phyloP scores from a whole-genome alignment of 805 yeast genomes.

The Yamadazyma ubonensis region DNA sequence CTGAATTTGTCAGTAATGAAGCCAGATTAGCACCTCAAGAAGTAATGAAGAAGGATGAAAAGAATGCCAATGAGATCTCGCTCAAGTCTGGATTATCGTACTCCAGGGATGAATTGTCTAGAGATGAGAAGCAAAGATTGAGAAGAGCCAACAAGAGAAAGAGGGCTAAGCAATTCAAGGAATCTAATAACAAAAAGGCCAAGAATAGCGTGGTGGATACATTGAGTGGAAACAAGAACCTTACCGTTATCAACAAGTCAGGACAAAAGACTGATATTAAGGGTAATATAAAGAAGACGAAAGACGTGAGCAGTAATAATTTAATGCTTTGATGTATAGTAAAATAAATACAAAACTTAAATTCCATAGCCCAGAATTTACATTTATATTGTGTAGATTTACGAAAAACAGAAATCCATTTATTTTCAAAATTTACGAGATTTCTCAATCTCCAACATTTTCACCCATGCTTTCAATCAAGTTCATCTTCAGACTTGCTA shows the following conservation, averaged over 20 bases:
- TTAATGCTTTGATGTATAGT: conserved; percentile 11
- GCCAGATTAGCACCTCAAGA: conserved; percentile 93
- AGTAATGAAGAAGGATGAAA: conserved; percentile 58
- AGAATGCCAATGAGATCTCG: conserved; percentile 54
- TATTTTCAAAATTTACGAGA: background rate
- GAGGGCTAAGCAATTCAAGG: conserved; percentile 55
- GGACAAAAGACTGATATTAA: conserved; percentile 73
- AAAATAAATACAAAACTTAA: too few species aligned
- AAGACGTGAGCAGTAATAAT: conserved; percentile 11
- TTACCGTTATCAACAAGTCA: conserved; percentile 71
- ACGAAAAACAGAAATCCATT: too few species aligned
- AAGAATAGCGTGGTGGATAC: conserved; percentile 69
- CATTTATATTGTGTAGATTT: too few species aligned
- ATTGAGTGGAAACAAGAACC: conserved; percentile 67
- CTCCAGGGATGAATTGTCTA: conserved; percentile 75
- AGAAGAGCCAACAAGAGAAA: conserved; percentile 85
- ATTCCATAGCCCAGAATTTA: too few species aligned
- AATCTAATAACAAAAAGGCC: conserved; percentile 27
- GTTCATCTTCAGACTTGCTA: conserved; percentile 17
- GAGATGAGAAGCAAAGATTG: conserved; percentile 83
- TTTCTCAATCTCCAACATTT: background rate
- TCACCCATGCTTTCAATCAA: conserved; percentile 16
- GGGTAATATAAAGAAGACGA: conserved; percentile 59
- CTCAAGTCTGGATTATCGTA: conserved; percentile 76
- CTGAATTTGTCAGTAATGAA: conserved; percentile 72